phyloP scores from a whole-genome alignment of 352 stramenopile genomes.

The Pythium apleroticum region DNA sequence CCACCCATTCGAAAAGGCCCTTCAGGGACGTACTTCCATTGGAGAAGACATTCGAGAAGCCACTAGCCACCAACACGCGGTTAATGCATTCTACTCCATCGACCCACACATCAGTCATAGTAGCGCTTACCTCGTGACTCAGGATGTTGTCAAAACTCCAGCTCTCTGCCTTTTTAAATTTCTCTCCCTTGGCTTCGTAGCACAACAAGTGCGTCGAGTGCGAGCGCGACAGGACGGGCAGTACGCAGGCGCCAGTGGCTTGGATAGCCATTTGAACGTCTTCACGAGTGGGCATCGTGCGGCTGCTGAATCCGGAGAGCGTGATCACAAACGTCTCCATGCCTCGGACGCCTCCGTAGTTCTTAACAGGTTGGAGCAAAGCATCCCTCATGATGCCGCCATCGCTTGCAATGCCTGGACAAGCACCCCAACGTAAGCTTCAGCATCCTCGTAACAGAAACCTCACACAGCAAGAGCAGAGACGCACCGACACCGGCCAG shows the following conservation, averaged over 20 bases:
- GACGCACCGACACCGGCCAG: slow-evolving; percentile 42
- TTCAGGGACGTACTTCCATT: slow-evolving; percentile 69
- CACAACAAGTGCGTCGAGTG: slow-evolving; percentile 85
- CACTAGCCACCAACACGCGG: too few species aligned
- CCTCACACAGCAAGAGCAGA: neutral
- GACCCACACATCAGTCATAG: too few species aligned
- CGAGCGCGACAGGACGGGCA: slow-evolving; percentile 76
- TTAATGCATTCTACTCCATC: too few species aligned
- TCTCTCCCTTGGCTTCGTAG: slow-evolving; percentile 74
- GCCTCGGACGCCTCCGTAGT: slow-evolving; percentile 63
- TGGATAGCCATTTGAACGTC: slow-evolving; percentile 85
- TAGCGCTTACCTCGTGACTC: slow-evolving; percentile 64
- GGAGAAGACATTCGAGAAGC: slow-evolving; percentile 66
- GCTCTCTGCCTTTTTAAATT: slow-evolving; percentile 83
- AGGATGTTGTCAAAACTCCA: slow-evolving; percentile 84
- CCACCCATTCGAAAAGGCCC: slow-evolving; percentile 35
- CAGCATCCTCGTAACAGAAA: neutral
- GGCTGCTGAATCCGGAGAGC: slow-evolving; percentile 78
- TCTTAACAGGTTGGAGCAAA: slow-evolving; percentile 59
- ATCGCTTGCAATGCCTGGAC: slow-evolving; percentile 15
- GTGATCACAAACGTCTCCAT: slow-evolving; percentile 86
- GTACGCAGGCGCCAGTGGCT: slow-evolving; percentile 78
- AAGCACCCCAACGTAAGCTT: neutral
- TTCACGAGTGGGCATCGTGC: slow-evolving; percentile 72
- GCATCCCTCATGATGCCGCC: slow-evolving; percentile 35